Base-by-base conservation (phyloP, 2,329 filamentous ascomycete species). In the Fusarium marasasianum region DNA sequence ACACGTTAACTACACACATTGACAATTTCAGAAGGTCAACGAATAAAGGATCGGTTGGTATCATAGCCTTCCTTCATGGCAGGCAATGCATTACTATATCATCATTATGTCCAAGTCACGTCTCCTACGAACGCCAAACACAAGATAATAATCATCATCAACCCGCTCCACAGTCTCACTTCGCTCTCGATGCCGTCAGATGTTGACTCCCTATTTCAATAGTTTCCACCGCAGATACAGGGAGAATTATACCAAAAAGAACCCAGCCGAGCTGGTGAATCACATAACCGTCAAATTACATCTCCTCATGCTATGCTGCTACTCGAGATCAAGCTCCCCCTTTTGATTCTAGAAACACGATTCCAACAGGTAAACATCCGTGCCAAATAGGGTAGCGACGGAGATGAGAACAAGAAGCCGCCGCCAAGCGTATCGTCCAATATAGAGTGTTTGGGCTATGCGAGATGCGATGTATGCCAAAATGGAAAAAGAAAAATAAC, bases 1-100 rank as follows among this genome's bases (percentile, higher is more conserved):
- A 62, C 29, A 55, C n/a, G 38, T 29, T 50, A n/a, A n/a, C n/a
- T n/a, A 62, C 26, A 57, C 20, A 35, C 14, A 20, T 14, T 20
- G 20, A 33, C 38, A 24, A 29, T 26, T 31, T 20, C 26, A 14
- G n/a, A 20, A 18, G 24, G 15, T 10, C 5, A 43, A 37, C 8
- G 29, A n/a, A 44, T 24, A 5, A 22, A 35, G 33, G 8, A 22
- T 12, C n/a, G 22, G n/a, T 35, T 48, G n/a, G 44, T 45, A 59
- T 43, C 47, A 38, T 53, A 45, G 37, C 47, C 43, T 63, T 63
- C 59, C 17, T 68, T 65, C 51, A 55, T 63, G 40, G 44, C 48
- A 60, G 60, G 65, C 56, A 66, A 54, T 77, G 55, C 50, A 76
- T 74, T 76, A 78, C 58, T 76, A 76, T 64, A 40, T 68, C 76